These are phyloP conservation scores for Hyaloscypha variabilis DNA, from an alignment of 495 filamentous ascomycete species.

Conservation along the genomic window DNA sequence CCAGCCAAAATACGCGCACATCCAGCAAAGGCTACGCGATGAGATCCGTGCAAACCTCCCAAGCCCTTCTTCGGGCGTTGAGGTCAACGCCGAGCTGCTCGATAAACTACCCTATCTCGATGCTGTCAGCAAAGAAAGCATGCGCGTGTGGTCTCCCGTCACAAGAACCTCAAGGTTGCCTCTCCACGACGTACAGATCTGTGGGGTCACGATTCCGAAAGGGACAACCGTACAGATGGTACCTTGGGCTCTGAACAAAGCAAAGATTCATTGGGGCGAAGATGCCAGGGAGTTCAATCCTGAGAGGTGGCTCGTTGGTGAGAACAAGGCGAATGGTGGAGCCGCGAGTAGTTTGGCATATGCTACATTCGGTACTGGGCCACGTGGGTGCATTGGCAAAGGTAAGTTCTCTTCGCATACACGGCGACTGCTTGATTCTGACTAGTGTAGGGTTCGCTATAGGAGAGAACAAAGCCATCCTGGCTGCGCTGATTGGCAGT, in stretches of 20 bases:
- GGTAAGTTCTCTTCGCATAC: background rate
- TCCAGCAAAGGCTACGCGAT: slow-evolving; percentile 12
- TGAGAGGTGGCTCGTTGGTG: slow-evolving; percentile 37
- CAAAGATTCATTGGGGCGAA: slow-evolving; percentile 20
- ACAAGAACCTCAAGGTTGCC: slow-evolving; percentile 1
- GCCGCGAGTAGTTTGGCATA: slow-evolving; percentile 6
- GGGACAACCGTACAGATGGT: slow-evolving; percentile 2
- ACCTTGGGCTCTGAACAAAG: slow-evolving; percentile 17
- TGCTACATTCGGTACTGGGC: slow-evolving; percentile 12
- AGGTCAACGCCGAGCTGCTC: slow-evolving; percentile 12
- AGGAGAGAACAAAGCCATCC: slow-evolving; percentile 18
- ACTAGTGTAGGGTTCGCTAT: slow-evolving; percentile 12
- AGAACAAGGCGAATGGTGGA: slow-evolving; percentile 10
- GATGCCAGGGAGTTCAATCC: slow-evolving; percentile 41
- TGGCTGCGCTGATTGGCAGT: slow-evolving; percentile 20
- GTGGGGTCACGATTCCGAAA: slow-evolving; percentile 15
- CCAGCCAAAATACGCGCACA: slow-evolving; percentile 3
- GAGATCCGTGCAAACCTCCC: slow-evolving; percentile 22
- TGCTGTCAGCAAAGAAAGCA: slow-evolving; percentile 15
- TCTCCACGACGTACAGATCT: slow-evolving; percentile 7
- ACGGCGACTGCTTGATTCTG: background rate
- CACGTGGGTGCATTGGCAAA: slow-evolving; percentile 19
- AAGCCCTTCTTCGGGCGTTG: slow-evolving; percentile 10
- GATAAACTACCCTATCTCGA: slow-evolving; percentile 18
- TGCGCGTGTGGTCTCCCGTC: slow-evolving; percentile 8